Conservation (phyloP, 2,329 filamentous ascomycete species). For the Colletotrichum eremochloae region DNA sequence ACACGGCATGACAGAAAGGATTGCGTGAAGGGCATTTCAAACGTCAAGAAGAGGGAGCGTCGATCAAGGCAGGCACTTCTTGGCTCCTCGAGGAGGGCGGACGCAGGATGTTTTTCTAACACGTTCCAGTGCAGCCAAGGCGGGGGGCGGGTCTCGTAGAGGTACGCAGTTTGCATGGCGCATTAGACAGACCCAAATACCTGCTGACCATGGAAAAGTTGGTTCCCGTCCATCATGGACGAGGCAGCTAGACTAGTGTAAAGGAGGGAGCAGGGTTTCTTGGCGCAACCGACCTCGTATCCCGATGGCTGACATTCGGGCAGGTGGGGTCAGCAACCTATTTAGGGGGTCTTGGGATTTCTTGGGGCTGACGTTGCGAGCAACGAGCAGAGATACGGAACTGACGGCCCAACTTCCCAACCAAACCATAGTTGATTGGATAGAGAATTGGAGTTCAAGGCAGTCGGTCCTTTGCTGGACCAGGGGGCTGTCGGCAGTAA, state of each 20-base stretch:
- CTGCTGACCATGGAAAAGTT: constrained; percentile 5
- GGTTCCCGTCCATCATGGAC: neutral
- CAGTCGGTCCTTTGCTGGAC: neutral
- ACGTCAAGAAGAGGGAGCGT: neutral
- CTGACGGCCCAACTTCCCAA: neutral
- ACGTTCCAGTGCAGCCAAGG: neutral
- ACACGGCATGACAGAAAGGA: no score
- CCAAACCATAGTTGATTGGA: constrained; percentile 7
- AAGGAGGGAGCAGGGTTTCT: constrained; percentile 10
- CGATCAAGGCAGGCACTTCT: no score
- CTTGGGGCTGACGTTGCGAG: constrained; percentile 12
- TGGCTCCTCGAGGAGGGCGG: neutral
- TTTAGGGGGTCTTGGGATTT: constrained; percentile 32
- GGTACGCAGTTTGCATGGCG: no score
- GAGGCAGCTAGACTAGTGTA: neutral
- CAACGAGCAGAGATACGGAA: neutral
- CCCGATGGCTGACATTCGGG: neutral
- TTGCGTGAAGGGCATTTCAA: neutral
- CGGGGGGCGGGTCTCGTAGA: neutral
- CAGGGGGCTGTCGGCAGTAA: constrained; percentile 3
- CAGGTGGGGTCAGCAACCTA: constrained; percentile 11
- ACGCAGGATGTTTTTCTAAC: neutral
- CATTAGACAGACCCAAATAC: neutral
- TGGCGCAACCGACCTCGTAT: constrained; percentile 33
- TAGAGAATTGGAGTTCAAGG: neutral